Conservation (phyloP, 225 moss, liverwort and hornwort genomes). For the Straminergon stramineum region DNA sequence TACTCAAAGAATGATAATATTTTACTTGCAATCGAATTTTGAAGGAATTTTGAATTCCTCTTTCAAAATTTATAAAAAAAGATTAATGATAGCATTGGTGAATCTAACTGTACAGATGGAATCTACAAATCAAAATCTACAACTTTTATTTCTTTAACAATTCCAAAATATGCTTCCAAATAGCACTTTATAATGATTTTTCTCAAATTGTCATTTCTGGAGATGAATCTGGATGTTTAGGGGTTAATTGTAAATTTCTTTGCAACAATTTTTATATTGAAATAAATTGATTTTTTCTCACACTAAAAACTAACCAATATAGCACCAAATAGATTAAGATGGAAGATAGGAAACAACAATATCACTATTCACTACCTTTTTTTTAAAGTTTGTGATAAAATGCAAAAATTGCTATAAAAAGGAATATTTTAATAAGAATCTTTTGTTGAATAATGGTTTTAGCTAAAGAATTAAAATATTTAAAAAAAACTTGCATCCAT, state of each 20-base stretch:
- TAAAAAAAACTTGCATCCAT: neutral
- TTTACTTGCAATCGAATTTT: too few species aligned
- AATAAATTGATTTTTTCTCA: neutral
- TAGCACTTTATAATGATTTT: too few species aligned
- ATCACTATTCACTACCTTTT: neutral
- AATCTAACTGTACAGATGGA: too few species aligned
- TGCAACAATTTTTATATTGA: neutral
- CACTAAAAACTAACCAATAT: neutral
- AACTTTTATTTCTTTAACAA: too few species aligned
- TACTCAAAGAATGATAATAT: too few species aligned
- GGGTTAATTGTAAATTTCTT: neutral
- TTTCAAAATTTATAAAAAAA: too few species aligned
- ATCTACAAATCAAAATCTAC: too few species aligned
- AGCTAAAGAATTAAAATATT: neutral
- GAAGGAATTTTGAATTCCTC: too few species aligned
- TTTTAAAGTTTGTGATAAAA: neutral
- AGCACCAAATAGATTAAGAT: neutral
- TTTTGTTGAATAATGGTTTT: neutral
- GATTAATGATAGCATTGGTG: too few species aligned
- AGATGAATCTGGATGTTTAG: too few species aligned
- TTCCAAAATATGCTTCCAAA: too few species aligned
- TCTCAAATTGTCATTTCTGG: too few species aligned
- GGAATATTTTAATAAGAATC: neutral
- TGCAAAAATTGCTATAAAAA: neutral
- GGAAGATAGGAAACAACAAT: neutral